Base-by-base conservation (phyloP, 768 basidiomycete species). In the Leccinellum rugosiceps region DNA sequence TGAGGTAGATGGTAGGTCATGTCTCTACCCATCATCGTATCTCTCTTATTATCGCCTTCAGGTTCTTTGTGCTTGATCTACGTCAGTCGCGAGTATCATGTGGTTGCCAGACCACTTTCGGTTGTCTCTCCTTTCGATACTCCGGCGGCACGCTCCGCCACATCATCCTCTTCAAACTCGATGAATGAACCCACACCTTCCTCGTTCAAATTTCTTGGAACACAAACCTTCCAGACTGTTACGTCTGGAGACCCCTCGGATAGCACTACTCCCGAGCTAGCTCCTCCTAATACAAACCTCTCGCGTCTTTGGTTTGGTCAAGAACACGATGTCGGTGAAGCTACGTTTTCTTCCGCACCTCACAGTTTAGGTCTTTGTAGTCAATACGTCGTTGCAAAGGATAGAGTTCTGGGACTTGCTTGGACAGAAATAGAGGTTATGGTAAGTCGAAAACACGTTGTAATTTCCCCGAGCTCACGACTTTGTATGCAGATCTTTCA, bases 201-300 rank as follows among this genome's bases (percentile, higher is more conserved):
- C 58, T 80, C 84, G 3, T 85, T 90, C 75, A 90, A 84, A 66
- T 73, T 77, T 1, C 75, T 82, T 14, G 76, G 76, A 54, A 73
- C 73, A 26, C 76, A 67, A n/a, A 81, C 83, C n/a, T 63, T 76
- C 0, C 86, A 87, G 30, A 74, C 77, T 52, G 51, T 81, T 4
- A 41, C 59, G 45, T 62, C 54, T 17, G 60, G 17, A 38, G 66
- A 57, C 31, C 63, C 71, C 31, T 63, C 71, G 58, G 60, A 64
- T 46, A 59, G 58, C 56, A 32, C 53, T 13, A n/a, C 50, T 41
- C 4, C 71, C 66, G 48, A 73, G 73, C 31, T 59, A 60, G 30
- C 61, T 76, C 7, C 58, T 78, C 53, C 61, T 5, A 57, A 61
- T 30, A 55, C 62, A 2, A 50, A 63, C 8, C 51, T 34, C 14